A percentile compares a stretch with the other conserved stretches of the same genome.
Conservation (phyloP, 1,139 yeast genomes). For the Scheffersomyces lignicola region DNA sequence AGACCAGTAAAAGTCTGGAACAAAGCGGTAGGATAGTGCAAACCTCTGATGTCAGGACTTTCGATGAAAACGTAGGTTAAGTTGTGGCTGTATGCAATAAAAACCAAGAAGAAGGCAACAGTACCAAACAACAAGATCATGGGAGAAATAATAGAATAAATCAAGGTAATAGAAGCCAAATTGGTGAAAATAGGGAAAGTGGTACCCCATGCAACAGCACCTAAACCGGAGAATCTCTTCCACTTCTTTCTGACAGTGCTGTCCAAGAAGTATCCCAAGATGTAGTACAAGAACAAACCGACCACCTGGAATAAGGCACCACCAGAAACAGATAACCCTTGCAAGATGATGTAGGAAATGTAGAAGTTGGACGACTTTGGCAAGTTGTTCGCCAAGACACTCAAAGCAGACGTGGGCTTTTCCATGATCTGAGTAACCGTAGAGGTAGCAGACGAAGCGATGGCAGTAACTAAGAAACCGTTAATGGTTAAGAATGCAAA, state of each 20-base stretch:
- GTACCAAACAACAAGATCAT: slow-evolving; percentile 64
- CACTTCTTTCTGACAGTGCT: slow-evolving; percentile 85
- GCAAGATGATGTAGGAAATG: slow-evolving; percentile 69
- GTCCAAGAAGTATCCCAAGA: slow-evolving; percentile 70
- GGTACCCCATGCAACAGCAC: slow-evolving; percentile 81
- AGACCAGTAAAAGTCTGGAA: slow-evolving; percentile 87
- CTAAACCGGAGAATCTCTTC: slow-evolving; percentile 64
- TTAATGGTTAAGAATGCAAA: slow-evolving; percentile 73
- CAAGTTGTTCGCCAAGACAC: slow-evolving; percentile 65
- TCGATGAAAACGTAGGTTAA: slow-evolving; percentile 65
- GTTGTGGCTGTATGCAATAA: slow-evolving; percentile 79
- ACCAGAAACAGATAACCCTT: slow-evolving; percentile 81
- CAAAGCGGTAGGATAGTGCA: slow-evolving; percentile 83
- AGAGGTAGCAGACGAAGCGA: slow-evolving; percentile 72
- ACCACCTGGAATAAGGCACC: slow-evolving; percentile 79
- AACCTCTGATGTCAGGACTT: slow-evolving; percentile 75
- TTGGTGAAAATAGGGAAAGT: slow-evolving; percentile 82
- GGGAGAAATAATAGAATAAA: slow-evolving; percentile 85
- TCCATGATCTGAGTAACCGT: slow-evolving; percentile 67
- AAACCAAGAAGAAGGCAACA: slow-evolving; percentile 67
- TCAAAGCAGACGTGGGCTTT: slow-evolving; percentile 68
- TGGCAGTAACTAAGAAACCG: slow-evolving; percentile 66
- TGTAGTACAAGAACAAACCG: slow-evolving; percentile 66
- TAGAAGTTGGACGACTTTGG: slow-evolving; percentile 91
- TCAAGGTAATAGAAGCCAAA: slow-evolving; percentile 75